Conservation (phyloP, 1,284 basidiomycete genomes). For the Veloboletus limbatus region DNA sequence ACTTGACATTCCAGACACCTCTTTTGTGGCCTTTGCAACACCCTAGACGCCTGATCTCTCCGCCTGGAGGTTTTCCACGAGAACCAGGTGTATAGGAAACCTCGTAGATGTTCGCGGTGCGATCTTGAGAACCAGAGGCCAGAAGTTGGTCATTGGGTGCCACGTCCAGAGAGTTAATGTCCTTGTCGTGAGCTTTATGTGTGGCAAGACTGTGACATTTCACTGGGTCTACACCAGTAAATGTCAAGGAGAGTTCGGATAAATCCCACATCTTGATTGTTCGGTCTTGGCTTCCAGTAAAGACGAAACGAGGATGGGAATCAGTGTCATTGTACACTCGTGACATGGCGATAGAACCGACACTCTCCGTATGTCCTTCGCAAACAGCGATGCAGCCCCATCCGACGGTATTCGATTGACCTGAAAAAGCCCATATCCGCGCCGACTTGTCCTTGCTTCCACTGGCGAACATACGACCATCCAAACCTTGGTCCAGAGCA, state of each 20-base stretch:
- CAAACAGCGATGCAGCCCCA: constrained; percentile 87
- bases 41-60: constrained; percentile 76
- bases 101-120: constrained; percentile 88
- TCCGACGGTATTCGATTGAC: background rate
- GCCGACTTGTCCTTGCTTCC: constrained; percentile 93
- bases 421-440: constrained; percentile 74
- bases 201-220: constrained; percentile 84
- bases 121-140: constrained; percentile 95
- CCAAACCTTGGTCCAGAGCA: constrained; percentile 69
- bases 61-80: constrained; percentile 46
- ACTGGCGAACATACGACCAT: constrained; percentile 76
- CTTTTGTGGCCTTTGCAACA: constrained; percentile 95
- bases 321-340: constrained; percentile 33
- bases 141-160: constrained; percentile 88
- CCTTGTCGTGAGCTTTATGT: constrained; percentile 94
- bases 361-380: constrained; percentile 92
- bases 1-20: constrained; percentile 94
- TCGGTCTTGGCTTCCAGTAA: constrained; percentile 94
- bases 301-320: constrained; percentile 61
- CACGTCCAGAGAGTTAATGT: constrained; percentile 96
- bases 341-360: constrained; percentile 87
- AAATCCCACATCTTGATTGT: constrained; percentile 99
- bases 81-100: constrained; percentile 56
- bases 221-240: constrained; percentile 31
- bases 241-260: constrained; percentile 41